A percentile compares a stretch with the other conserved stretches of the same genome.
phyloP scores from a whole-genome alignment of 139 green algal genomes.

The Micractinium sp. region DNA sequence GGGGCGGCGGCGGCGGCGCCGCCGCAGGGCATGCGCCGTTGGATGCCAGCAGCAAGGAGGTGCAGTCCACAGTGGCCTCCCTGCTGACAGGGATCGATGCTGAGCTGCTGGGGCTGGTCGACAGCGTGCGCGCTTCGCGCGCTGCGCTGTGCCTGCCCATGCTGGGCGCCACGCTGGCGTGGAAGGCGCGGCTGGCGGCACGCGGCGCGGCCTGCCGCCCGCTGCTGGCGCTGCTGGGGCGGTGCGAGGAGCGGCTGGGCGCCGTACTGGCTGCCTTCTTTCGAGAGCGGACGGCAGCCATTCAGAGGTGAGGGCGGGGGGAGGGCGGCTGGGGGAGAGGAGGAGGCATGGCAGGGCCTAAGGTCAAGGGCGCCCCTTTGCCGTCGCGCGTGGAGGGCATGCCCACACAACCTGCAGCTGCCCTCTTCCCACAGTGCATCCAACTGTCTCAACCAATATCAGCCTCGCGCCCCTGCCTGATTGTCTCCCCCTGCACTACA shows the following conservation, averaged over 20 bases:
- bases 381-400: no score
- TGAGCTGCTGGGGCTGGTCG: conserved; percentile 48
- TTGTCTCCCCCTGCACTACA: not conserved
- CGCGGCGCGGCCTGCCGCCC: not conserved
- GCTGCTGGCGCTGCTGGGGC: conserved; percentile 34
- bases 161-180: conserved; percentile 40
- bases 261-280: conserved; percentile 22
- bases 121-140: conserved; percentile 24
- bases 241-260: conserved; percentile 22
- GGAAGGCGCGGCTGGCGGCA: conserved; percentile 24
- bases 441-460: not conserved
- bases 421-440: not conserved
- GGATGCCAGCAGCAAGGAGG: conserved; percentile 8
- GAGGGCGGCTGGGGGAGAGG: not conserved
- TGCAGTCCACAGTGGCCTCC: not conserved
- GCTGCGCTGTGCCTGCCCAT: conserved; percentile 49
- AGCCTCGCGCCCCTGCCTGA: not conserved
- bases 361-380: no score
- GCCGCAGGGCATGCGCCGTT: no score
- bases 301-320: conserved; percentile 19
- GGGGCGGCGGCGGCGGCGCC: not conserved
- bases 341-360: no score
- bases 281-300: conserved; percentile 4
- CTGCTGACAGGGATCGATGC: conserved; percentile 44
- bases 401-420: not conserved